Evolutionary conservation across 495 filamentous ascomycete species (phyloP).

Genomic region (Trichoderma asperelloides): DNA sequence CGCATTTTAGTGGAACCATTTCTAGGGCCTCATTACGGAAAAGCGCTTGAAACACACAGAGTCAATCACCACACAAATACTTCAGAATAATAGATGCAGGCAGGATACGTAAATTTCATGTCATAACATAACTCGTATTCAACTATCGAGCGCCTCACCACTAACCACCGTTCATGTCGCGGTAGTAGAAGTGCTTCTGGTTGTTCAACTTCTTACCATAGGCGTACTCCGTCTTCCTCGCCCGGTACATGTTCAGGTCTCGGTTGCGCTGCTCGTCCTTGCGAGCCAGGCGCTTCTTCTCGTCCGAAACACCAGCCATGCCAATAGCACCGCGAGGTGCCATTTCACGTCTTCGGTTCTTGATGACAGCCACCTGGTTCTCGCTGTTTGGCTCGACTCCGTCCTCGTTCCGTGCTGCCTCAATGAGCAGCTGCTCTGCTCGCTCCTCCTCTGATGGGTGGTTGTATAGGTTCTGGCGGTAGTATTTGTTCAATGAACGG

Average conservation of each 20-base stretch:
- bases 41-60: no score
- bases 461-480: conserved; percentile 82
- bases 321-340: conserved; percentile 9
- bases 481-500: conserved; percentile 75
- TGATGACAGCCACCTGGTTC: conserved; percentile 6
- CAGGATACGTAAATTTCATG: neutral
- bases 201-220: conserved; percentile 10
- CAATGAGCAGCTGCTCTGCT: conserved; percentile 45
- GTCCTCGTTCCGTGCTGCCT: conserved; percentile 22
- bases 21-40: no score
- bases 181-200: conserved; percentile 9
- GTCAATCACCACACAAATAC: no score
- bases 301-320: conserved; percentile 8
- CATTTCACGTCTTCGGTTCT: conserved; percentile 4
- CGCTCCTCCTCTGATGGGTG: conserved; percentile 65
- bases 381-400: conserved; percentile 7
- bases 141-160: neutral
- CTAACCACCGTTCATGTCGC: conserved; percentile 9
- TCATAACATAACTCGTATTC: neutral
- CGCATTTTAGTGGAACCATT: no score
- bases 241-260: neutral
- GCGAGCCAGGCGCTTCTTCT: neutral
- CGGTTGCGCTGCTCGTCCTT: neutral
- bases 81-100: neutral
- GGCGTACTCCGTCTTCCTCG: conserved; percentile 3